Evolutionary conservation across 805 yeast species (phyloP), one percentile per base, ranked within the genome.

Genomic region (Teunomyces kruisii): DNA sequence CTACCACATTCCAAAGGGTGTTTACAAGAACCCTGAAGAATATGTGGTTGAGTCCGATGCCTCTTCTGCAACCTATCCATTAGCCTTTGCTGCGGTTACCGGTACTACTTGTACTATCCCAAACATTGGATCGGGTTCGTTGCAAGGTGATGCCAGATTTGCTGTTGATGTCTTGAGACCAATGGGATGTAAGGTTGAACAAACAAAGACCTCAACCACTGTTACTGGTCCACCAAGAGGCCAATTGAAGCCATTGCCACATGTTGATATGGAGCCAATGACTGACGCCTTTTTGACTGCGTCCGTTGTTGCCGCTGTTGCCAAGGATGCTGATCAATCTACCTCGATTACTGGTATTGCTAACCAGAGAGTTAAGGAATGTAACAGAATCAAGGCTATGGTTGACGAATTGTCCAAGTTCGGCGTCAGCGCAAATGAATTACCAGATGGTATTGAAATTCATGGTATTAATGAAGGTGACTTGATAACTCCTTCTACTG

Each of bases 251-350:
- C 88, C 96, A 6, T 72, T 94, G 51, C 72, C 81, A 9, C 78
- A 74, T 50, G 85, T 94, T 45, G 97, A 94, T 62, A 94, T 94
- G 99, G 99, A 94, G 69, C 98, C 99, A 44, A 94, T 94, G 99
- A 94, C 99, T 0, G 99, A 94, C 67, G 99, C 99, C 0, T 94
- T 94, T 64, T 74, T 94, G 58, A 94, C 99, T 12, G 99, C 99
- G 0, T 81, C 95, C 43, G 97, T 94, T 9, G 95, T 90, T 14
- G 99, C 98, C 28, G 97, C 99, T n/a, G 78, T 87, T 33, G 96
- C 97, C 3, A 72, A 67, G 35, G 58, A 55, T 26, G 70, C 69
- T 40, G 54, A 61, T 12, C 65, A 68, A 39, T 70, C 82, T 8
- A 92, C 97, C 10, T 78, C 86, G 5, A 94, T 94, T 57, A 82